Percentiles rank a stretch among this genome's conserved stretches.
Evolutionary conservation across 805 yeast genomes (phyloP).

Genomic region (Ogataea methanolica): DNA sequence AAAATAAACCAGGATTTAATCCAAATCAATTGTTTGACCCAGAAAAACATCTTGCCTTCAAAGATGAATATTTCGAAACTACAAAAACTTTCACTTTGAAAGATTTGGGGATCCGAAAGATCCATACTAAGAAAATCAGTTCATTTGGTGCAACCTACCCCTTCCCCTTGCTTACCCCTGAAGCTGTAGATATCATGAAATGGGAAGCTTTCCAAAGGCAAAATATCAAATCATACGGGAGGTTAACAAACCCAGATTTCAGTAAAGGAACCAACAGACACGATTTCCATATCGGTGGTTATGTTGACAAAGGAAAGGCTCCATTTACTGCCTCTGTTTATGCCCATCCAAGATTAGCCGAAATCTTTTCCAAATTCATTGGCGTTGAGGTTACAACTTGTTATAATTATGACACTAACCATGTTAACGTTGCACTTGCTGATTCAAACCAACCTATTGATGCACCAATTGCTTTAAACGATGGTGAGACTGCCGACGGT

Average conservation of each 20-base stretch:
- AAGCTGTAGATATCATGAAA: constrained; percentile 53
- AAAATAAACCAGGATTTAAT: constrained; percentile 10
- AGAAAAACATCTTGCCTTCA: constrained; percentile 32
- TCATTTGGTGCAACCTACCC: constrained; percentile 48
- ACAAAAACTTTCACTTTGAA: constrained; percentile 34
- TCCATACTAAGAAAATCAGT: constrained; percentile 31
- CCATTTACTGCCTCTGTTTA: constrained; percentile 50
- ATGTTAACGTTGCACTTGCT: constrained; percentile 43
- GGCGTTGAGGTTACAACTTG: constrained; percentile 42
- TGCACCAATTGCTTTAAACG: constrained; percentile 13
- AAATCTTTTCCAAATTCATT: constrained; percentile 44
- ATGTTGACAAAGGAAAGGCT: constrained; percentile 30
- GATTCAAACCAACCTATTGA: constrained; percentile 11
- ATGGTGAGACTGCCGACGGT: constrained; percentile 18
- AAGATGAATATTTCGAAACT: constrained; percentile 32
- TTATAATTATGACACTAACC: constrained; percentile 52
- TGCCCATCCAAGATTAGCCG: constrained; percentile 46
- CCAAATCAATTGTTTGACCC: constrained; percentile 33
- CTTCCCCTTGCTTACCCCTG: constrained; percentile 54
- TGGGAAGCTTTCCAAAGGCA: constrained; percentile 46
- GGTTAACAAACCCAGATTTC: constrained; percentile 32
- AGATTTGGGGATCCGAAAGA: constrained; percentile 34
- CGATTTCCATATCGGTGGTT: constrained; percentile 49
- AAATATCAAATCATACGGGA: constrained; percentile 37
- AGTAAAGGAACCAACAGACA: constrained; percentile 27